Base-by-base conservation (phyloP, 345 rosid genomes). In the Gossypium bickii region DNA sequence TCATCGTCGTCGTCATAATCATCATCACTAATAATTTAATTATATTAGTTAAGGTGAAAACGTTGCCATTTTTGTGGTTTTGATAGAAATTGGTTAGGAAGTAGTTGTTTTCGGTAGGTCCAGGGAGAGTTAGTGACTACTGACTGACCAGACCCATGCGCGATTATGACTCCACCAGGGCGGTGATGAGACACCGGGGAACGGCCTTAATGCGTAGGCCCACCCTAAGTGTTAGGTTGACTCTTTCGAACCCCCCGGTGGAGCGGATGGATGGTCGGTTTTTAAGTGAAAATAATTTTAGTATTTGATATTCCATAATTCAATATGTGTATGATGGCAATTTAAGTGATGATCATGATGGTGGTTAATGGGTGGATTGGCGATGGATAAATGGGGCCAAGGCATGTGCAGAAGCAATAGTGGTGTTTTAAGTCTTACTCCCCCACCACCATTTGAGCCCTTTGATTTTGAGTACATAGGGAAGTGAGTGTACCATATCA, bases 161-260 rank as follows among this genome's bases (percentile, higher is more conserved):
- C 71, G 86, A 82, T 79, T 34, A 76, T 85, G 79, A 82, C 75
- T 78, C 78, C 81, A 83, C 84, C 87, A 76, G 74, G 55, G 13
- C 0, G 9, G 18, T 2, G 12, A 62, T 60, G 1, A 49, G 53
- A 49, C 17, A 49, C 9, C 57, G 57, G 22, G 15, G 7, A 34
- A 34, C 41, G 7, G 10, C 25, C 73, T 75, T 62, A 57, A 70
- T 38, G 71, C 8, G 45, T 51, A 41, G 22, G 76, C 41, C 67
- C 78, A 78, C 41, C 41, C 41, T 34, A 34, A 80, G 83, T 81
- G 85, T 79, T 60, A 44, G 81, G 82, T 16, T 4, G 58, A 49
- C 47, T 24, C 38, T 60, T 12, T 22, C 13, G 9, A 4, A 56
- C 1, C 43, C 0, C 1, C 6, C 20, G 43, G 41, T 34, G 41